Evolutionary conservation across 2,329 filamentous ascomycete species (phyloP), one percentile per base, ranked within the genome.

Genomic region (Ascochyta viciae-villosae): DNA sequence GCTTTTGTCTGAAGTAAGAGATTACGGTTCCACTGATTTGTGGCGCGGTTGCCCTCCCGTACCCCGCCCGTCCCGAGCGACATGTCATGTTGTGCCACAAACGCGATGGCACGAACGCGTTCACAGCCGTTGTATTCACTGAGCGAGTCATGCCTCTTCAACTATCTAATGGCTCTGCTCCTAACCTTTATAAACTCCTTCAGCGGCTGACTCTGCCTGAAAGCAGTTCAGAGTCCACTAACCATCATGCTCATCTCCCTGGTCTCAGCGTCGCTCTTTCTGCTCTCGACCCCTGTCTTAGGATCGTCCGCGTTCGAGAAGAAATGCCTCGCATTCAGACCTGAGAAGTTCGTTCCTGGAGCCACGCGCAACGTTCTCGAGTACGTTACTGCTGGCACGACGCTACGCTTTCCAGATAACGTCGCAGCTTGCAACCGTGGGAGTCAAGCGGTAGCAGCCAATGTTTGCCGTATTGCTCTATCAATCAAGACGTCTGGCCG

Each of bases 401-500:
- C 76, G 23, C 48, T 80, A 15, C 68, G 67, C 2, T 66, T 80
- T 33, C 62, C 70, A 13, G 74, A 78, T 60, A 76, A 77, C 40
- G 68, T 72, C 5, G 58, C 71, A 23, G 73, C 67, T 16, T 81
- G 78, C 47, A 61, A 49, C 15, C 68, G 66, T 34, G 51, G 66
- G 1, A 73, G 50, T 16, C 78, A 80, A 54, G 27, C 61, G 1
- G 74, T 80, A 7, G 58, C 72, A 2, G 67, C 64, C 1, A 74
- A 78, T 47, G 26, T 80, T 5, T 82, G 80, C 55, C 76, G 79
- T 8, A 65, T 81, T 22, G 72, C 76, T 2, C 71, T 82, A 48
- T 72, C 70, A 9, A 75, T 81, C 13, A 61, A 69, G 4, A 81
- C 78, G 0, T 79, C 78, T 3, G 70, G 70, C 4, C 27, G 43